Evolutionary conservation across 805 yeast species (phyloP), one percentile per base, ranked within the genome.

Genomic region (Blastobotrys chiropterorum): DNA sequence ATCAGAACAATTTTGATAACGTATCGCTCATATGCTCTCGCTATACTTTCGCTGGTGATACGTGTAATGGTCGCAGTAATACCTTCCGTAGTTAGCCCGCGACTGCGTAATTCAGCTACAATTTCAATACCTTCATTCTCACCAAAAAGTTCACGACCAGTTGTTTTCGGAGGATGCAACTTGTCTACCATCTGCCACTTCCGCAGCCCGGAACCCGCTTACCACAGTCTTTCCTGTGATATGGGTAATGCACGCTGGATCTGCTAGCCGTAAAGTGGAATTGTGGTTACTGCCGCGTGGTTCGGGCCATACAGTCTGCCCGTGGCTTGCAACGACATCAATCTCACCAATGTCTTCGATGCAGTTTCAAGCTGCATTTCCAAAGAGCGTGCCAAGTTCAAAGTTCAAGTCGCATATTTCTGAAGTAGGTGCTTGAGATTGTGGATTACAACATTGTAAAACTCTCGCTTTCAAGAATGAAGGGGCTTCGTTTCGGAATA

Each of bases 71-170:
- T 26, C 34, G 34, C 34, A 5, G 11, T 11, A 26, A 26, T 26
- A 26, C 8, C 34, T 26, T 26, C 34, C 11, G 11, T 26, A 26
- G 8, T 11, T 5, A 26, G 34, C 11, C 34, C 34, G 8, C 34
- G 5, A 11, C 8, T 26, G 5, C 34, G 5, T 6, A 26, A 11
- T 26, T 26, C 34, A 26, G 5, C 11, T 26, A 11, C 34, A 26
- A 26, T 26, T 11, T 50, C 49, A 3, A 46, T 14, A 11, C 64
- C 62, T 46, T 51, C 52, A 8, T 54, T 41, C 44, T 63, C 66
- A 2, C 66, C 62, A 53, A 63, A 63, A 21, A 60, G 48, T 48
- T 62, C 66, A 43, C 67, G 51, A 2, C 67, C 66, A 4, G 67
- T 62, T 1, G 67, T 62, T 46, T 62, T 63, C 3, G 67, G 67